phyloP scores from a whole-genome alignment of 805 yeast species.

The Wickerhamiella alocasiicola region DNA sequence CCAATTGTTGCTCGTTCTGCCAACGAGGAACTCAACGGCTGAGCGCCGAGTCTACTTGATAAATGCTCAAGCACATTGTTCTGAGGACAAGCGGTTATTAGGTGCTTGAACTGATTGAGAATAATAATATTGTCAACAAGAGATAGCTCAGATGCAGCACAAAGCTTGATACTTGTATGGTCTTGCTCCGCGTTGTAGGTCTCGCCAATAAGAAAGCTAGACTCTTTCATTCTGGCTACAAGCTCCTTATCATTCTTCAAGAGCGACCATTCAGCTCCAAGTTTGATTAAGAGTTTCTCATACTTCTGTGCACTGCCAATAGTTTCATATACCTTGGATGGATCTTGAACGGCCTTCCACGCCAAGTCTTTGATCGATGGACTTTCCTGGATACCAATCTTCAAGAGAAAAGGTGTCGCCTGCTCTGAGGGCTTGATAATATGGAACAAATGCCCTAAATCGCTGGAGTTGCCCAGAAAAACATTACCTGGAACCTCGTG shows the following conservation, averaged over 20 bases:
- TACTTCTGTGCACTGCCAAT: constrained; percentile 21
- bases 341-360: constrained; percentile 19
- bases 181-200: constrained; percentile 11
- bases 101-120: constrained; percentile 27
- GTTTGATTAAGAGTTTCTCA: constrained; percentile 13
- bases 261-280: constrained; percentile 14
- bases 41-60: constrained; percentile 25
- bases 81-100: constrained; percentile 28
- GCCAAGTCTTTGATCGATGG: constrained; percentile 28
- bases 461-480: constrained; percentile 16
- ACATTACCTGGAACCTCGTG: constrained; percentile 21
- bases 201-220: constrained; percentile 25
- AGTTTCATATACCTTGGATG: constrained; percentile 20
- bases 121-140: constrained; percentile 29
- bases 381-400: constrained; percentile 26
- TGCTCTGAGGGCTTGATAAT: constrained; percentile 11
- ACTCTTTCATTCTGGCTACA: constrained; percentile 19
- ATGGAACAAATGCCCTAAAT: constrained; percentile 13
- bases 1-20: constrained; percentile 24
- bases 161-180: constrained; percentile 18
- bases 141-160: constrained; percentile 23
- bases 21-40: constrained; percentile 22
- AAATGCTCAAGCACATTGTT: constrained; percentile 24
- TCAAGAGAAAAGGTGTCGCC: constrained; percentile 25
- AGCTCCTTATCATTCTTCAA: constrained; percentile 14